Conservation (phyloP, 331 rosid genomes). For the Saraca asoca region DNA sequence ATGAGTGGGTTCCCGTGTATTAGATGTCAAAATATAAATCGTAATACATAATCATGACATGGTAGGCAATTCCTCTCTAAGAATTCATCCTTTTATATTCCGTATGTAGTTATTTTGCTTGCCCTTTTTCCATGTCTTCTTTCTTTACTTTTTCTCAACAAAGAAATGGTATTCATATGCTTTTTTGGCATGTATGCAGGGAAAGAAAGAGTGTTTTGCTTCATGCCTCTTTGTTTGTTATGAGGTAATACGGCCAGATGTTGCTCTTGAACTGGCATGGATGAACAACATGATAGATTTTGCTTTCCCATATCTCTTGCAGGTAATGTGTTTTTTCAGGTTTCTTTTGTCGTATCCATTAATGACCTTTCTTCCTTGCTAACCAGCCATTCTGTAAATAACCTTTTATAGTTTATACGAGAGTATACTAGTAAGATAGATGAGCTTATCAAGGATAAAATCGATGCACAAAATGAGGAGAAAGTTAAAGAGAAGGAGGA, state of each 20-base stretch:
- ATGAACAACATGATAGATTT: slow-evolving; percentile 90
- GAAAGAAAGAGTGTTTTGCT: slow-evolving; percentile 96
- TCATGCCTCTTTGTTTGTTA: slow-evolving; percentile 96
- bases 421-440: slow-evolving; percentile 76
- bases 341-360: slow-evolving; percentile 8
- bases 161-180: slow-evolving; percentile 10
- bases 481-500: slow-evolving; percentile 69
- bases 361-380: neutral
- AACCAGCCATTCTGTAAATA: neutral
- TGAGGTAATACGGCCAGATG: slow-evolving; percentile 79
- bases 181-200: slow-evolving; percentile 54
- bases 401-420: slow-evolving; percentile 51
- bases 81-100: neutral
- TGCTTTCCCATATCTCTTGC: slow-evolving; percentile 86
- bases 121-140: slow-evolving; percentile 1
- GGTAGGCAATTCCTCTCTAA: no score
- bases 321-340: slow-evolving; percentile 45
- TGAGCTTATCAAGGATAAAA: slow-evolving; percentile 68
- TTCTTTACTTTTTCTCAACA: slow-evolving; percentile 15
- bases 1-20: no score
- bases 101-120: slow-evolving; percentile 3
- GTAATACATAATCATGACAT: no score
- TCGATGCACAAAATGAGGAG: slow-evolving; percentile 63
- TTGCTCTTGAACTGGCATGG: slow-evolving; percentile 94
- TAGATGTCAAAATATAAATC: no score